Evolutionary conservation across 176 grass and related monocot species (phyloP), one percentile per base, ranked within the genome.

Genomic region (Chrysopogon serrulatus): DNA sequence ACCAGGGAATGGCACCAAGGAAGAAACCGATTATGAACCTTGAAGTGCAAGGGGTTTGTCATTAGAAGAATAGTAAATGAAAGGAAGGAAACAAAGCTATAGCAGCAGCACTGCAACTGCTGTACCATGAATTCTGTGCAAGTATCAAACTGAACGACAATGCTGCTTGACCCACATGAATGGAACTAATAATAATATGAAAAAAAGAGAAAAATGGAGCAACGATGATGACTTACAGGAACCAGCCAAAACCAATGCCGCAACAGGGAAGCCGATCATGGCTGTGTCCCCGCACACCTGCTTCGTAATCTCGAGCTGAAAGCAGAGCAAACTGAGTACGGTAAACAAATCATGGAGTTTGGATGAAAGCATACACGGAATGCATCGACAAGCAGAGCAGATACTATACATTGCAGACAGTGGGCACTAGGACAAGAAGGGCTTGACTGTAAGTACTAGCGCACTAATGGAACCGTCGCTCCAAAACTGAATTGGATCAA

Each of bases 1-100:
- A 98, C 93, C 96, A 95, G 36, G 96, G 96, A 84, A 98, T 90
- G 26, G 89, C 87, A 73, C 86, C 92, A 44, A 95, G 66, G 65
- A 98, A 93, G 89, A 98, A 98, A 47, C 96, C 96, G 13, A 88
- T 5, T 85, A 98, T 90, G 87, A 98, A 98, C 73, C 93, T 98
- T 83, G 41, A 48, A 79, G 32, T 45, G 6, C 3, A 84, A 60
- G 37, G 24, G 47, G 31, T 7, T 31, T 80, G 33, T 47, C 4
- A 36, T 90, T 54, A 94, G 28, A 33, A 63, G 26, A 15, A 15
- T 0, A 65, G 15, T n/a, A 75, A 59, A 26, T 12, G 3, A n/a
- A 36, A 79, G 28, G 5, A 56, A 79, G 19, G 19, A 34, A 5
- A 8, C 49, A 71, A 79, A 81, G 78, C 10, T 44, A 80, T 26